Evolutionary conservation across 805 yeast species (phyloP).

Genomic region (Pichia exigua): DNA sequence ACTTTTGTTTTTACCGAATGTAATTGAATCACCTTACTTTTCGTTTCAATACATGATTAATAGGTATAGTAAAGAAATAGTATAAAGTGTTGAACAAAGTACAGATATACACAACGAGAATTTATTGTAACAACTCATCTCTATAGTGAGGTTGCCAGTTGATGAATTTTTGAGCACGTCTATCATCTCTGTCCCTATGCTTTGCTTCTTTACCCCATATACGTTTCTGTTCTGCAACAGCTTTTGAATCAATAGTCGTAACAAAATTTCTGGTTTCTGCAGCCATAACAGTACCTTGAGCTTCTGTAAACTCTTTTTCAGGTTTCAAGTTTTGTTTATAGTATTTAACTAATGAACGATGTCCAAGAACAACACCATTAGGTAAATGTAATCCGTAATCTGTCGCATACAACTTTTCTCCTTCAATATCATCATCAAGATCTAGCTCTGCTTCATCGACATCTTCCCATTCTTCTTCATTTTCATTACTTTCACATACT

Average conservation of each 20-base stretch:
- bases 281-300: constrained; percentile 66
- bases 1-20: too few relatives aligned
- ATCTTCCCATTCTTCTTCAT: constrained; percentile 30
- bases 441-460: constrained; percentile 28
- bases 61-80: background rate
- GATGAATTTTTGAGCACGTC: constrained; percentile 55
- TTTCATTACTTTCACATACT: constrained; percentile 14
- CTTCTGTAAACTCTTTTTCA: constrained; percentile 48
- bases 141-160: constrained; percentile 83
- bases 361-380: constrained; percentile 73
- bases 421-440: constrained; percentile 27
- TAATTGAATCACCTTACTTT: too few relatives aligned
- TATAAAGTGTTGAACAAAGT: background rate
- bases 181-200: constrained; percentile 42
- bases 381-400: constrained; percentile 69
- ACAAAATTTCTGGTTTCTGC: constrained; percentile 62
- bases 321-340: constrained; percentile 57
- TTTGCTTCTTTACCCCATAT: constrained; percentile 52
- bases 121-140: constrained; percentile 52
- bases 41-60: too few relatives aligned
- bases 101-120: background rate
- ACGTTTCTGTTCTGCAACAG: constrained; percentile 40
- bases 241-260: constrained; percentile 30
- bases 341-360: constrained; percentile 64
- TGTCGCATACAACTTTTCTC: constrained; percentile 25